Evolutionary conservation across 768 basidiomycete genomes (phyloP), one percentile per base, ranked within the genome.

Genomic region (Psilocybe subaeruginosa): DNA sequence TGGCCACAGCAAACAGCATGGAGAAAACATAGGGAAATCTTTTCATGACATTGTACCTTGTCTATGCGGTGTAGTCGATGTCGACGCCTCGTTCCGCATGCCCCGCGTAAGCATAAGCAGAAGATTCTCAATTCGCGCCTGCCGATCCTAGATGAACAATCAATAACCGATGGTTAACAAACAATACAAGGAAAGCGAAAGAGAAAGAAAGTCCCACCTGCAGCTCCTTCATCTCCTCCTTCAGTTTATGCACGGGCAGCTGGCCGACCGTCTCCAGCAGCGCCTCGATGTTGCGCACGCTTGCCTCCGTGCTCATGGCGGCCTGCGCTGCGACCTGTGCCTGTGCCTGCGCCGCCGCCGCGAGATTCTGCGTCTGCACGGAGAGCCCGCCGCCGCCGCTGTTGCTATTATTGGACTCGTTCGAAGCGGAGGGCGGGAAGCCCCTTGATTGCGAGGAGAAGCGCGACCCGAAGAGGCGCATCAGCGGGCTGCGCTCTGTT

Each of bases 181-280:
- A 19, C 1, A 19, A 19, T 19, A 19, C 19, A 19, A 14, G 31
- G 11, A 17, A n/a, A 29, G 14, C 23, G 35, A 11, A 5, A 23
- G 9, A 49, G 29, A 43, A 51, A 33, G 31, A 58, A 43, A 59
- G 37, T 73, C 80, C 51, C 48, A 90, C 90, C 82, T 91, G 90
- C 30, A 93, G 73, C 69, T 93, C 92, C 70, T 87, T 91, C 84
- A 95, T 89, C 72, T 94, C 91, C 2, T 89, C 88, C 72, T 85
- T 89, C 39, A 95, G 75, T 63, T 74, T 81, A 37, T 83, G 80
- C 17, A 92, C 83, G 6, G 92, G 91, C 63, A 91, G 64, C 46
- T 83, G 80, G 31, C 80, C 80, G 48, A 90, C 80, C 53, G 86
- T 85, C 49, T 91, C 88, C 60, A 92, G 68, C 59, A 91, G 68